Conservation (phyloP, 2,329 filamentous ascomycete genomes). For the Xylariaceae sp. region DNA sequence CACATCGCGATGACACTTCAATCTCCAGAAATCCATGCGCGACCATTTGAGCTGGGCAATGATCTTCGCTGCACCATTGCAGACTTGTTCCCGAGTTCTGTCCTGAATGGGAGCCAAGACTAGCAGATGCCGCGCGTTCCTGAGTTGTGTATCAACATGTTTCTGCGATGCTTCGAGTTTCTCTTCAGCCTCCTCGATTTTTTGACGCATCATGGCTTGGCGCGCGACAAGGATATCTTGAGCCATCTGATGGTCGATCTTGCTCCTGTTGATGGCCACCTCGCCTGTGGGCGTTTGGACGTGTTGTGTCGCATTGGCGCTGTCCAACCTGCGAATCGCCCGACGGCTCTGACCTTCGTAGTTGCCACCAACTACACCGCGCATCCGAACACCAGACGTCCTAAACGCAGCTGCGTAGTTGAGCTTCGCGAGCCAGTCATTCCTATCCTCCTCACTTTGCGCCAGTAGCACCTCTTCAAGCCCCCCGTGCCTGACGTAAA, state of each 20-base stretch:
- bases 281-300: conserved; percentile 69
- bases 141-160: conserved; percentile 73
- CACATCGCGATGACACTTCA: conserved; percentile 87
- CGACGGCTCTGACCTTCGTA: conserved; percentile 77
- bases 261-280: conserved; percentile 65
- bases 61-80: conserved; percentile 78
- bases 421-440: conserved; percentile 92
- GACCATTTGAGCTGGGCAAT: conserved; percentile 89
- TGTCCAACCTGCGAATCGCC: conserved; percentile 66
- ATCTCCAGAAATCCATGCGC: conserved; percentile 87
- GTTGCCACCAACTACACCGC: conserved; percentile 76
- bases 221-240: conserved; percentile 81
- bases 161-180: conserved; percentile 68
- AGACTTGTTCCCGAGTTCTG: conserved; percentile 80
- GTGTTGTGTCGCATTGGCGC: conserved; percentile 52
- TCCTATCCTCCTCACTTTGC: conserved; percentile 84
- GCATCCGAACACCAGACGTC: conserved; percentile 84
- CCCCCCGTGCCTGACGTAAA: conserved; percentile 80
- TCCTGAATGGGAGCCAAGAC: conserved; percentile 84
- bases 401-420: conserved; percentile 95
- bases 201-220: conserved; percentile 73
- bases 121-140: conserved; percentile 85
- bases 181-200: conserved; percentile 77
- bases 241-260: conserved; percentile 74
- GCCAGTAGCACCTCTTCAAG: conserved; percentile 88